Base-by-base conservation (phyloP, 768 basidiomycete genomes). In the Leccinum obscurum region DNA sequence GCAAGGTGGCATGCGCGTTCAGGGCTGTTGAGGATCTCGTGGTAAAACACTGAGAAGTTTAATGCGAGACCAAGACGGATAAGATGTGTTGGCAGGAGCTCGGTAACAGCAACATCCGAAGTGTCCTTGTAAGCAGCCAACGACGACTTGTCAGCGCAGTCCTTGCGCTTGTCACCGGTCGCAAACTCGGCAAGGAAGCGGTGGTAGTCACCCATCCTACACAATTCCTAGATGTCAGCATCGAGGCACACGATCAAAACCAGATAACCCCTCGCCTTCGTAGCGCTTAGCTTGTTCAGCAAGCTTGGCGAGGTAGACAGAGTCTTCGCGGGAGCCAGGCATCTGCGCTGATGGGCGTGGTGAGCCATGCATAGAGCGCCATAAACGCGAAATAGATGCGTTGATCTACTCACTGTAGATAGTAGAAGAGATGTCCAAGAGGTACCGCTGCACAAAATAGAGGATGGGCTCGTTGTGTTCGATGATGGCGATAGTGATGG, bases 21-120 rank as follows among this genome's bases (percentile, higher is more conserved):
- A 67, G 96, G 95, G 78, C 90, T 92, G 87, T 97, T 97, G 77
- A 97, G 88, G 76, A 98, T 97, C 79, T 98, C 95, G 81, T 97
- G 97, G 86, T 98, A 98, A 85, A 98, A 98, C 54, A 98, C 95
- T 56, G 94, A 97, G 87, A 98, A 98, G 86, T 98, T 98, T 73
- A 98, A 85, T 51, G 95, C 95, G 57, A 98, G 91, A 77, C 96
- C 96, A 64, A 98, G 92, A 72, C 95, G 95, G 79, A 98, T 98
- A 64, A 95, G 95, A 80, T 97, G 95, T 73, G 95, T 97, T 32
- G 92, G 91, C 26, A 90, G 93, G 49, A 98, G 90, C 78, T 97
- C 93, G 54, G 90, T 94, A 70, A 95, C 90, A 68, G 95, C 95
- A 75, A 98, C 94, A 64, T 96, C 93, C 54, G 95, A 97, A 56